A percentile compares a stretch with the other conserved stretches of the same genome.
These are phyloP conservation scores for Eucalyptus camaldulensis DNA, from an alignment of 345 rosid species.

Conservation along the genomic window DNA sequence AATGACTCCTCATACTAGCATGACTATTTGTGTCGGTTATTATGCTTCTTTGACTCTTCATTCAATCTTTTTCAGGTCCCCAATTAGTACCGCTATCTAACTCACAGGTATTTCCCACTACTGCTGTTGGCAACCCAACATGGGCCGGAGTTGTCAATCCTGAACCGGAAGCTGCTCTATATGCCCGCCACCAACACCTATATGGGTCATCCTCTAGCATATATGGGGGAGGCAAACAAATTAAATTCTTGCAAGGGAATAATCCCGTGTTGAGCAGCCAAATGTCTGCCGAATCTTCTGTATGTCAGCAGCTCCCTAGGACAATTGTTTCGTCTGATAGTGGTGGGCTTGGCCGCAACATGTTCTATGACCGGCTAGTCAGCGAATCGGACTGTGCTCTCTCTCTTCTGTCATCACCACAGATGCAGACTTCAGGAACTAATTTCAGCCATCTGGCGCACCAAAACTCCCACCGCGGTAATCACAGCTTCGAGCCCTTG, in stretches of 20 bases:
- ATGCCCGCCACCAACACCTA: conserved; percentile 11
- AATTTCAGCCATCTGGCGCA: neutral
- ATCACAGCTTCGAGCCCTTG: conserved; percentile 1
- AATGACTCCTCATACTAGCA: neutral
- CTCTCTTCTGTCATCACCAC: conserved; percentile 83
- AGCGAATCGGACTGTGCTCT: conserved; percentile 69
- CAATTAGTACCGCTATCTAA: conserved; percentile 29
- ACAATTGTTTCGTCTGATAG: conserved; percentile 1
- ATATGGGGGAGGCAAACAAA: conserved; percentile 24
- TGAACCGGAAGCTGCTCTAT: conserved; percentile 5
- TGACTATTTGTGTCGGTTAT: neutral
- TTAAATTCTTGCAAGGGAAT: conserved; percentile 34
- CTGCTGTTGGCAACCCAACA: conserved; percentile 15
- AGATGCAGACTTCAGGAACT: conserved; percentile 16
- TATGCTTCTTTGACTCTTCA: neutral
- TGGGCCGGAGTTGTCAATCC: conserved; percentile 28
- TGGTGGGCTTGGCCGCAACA: conserved; percentile 8
- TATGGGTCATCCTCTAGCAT: conserved; percentile 26
- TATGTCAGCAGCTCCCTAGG: conserved; percentile 19
- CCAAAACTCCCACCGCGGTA: neutral
- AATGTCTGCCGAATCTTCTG: conserved; percentile 4
- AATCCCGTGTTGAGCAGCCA: neutral
- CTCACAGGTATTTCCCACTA: conserved; percentile 36
- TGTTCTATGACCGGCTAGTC: conserved; percentile 30
- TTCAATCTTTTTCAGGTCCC: conserved; percentile 19